Conservation (phyloP, 1,284 basidiomycete species). For the Mycosarcoma maydis region DNA sequence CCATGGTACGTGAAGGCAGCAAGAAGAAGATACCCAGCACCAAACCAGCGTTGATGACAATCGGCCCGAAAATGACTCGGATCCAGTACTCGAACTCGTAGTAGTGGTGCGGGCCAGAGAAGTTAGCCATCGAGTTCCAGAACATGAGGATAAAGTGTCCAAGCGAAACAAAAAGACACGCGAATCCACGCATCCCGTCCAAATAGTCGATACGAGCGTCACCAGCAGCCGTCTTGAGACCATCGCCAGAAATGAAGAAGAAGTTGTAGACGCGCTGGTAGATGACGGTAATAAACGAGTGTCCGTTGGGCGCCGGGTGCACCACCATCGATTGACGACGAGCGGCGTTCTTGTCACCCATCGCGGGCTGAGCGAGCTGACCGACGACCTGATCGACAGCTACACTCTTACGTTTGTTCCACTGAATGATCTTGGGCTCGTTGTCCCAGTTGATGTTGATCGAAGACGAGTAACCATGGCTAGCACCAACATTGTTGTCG, state of each 20-base stretch:
- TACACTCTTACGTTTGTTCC: constrained; percentile 47
- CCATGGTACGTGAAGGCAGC: constrained; percentile 56
- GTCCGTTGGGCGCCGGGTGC: constrained; percentile 26
- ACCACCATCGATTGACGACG: constrained; percentile 37
- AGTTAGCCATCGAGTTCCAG: constrained; percentile 50
- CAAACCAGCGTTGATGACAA: constrained; percentile 52
- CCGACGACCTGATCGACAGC: constrained; percentile 35
- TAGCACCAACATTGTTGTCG: constrained; percentile 14
- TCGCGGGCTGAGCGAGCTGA: constrained; percentile 48
- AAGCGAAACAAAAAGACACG: constrained; percentile 56
- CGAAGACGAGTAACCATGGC: constrained; percentile 31
- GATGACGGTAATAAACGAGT: constrained; percentile 43
- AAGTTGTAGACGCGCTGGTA: constrained; percentile 33
- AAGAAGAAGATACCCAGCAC: constrained; percentile 59
- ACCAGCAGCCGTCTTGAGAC: constrained; percentile 43
- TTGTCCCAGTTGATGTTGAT: constrained; percentile 36
- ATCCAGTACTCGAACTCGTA: constrained; percentile 48
- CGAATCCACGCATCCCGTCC: constrained; percentile 59
- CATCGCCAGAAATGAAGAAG: constrained; percentile 40
- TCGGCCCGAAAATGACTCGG: constrained; percentile 49
- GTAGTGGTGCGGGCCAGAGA: constrained; percentile 45
- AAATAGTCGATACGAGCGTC: constrained; percentile 57
- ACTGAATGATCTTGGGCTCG: constrained; percentile 51
- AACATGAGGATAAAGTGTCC: constrained; percentile 59
- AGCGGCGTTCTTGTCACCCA: constrained; percentile 48